Evolutionary conservation across 2,329 filamentous ascomycete genomes (phyloP).

Genomic region (Fusarium solani-melongenae): DNA sequence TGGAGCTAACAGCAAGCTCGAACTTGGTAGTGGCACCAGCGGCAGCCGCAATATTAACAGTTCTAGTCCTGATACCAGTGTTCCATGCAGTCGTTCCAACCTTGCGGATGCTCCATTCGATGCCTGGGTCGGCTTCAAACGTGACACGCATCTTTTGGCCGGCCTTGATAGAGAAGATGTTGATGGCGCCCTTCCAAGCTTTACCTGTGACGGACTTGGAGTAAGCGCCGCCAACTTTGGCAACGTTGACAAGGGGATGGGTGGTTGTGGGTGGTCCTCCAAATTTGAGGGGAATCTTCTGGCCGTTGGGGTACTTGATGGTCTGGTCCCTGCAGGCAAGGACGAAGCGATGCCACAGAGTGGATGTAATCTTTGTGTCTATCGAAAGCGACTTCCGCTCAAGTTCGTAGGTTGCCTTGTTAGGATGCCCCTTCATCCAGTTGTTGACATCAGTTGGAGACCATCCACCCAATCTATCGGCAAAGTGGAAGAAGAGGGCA

Average conservation of each 20-base stretch:
- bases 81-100: slow-evolving; percentile 17
- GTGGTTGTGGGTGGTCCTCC: not conserved
- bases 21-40: slow-evolving; percentile 14
- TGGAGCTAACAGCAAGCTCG: slow-evolving; percentile 19
- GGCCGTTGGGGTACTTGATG: slow-evolving; percentile 23
- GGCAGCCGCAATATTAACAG: slow-evolving; percentile 5
- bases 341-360: slow-evolving; percentile 18
- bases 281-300: slow-evolving; percentile 9
- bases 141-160: slow-evolving; percentile 13
- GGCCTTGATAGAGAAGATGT: slow-evolving; percentile 17
- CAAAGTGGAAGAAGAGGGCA: slow-evolving; percentile 23
- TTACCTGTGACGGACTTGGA: slow-evolving; percentile 5
- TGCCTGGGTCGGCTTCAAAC: slow-evolving; percentile 7
- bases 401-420: slow-evolving; percentile 15
- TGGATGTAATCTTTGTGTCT: slow-evolving; percentile 14
- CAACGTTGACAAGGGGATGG: not conserved
- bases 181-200: slow-evolving; percentile 10
- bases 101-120: slow-evolving; percentile 24
- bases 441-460: slow-evolving; percentile 10
- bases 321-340: slow-evolving; percentile 24
- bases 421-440: slow-evolving; percentile 28
- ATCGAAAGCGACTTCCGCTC: slow-evolving; percentile 17
- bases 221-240: not conserved
- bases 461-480: slow-evolving; percentile 14
- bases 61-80: not conserved